Conservation (phyloP, 306 rosid species). For the Prunus kanzakura region DNA sequence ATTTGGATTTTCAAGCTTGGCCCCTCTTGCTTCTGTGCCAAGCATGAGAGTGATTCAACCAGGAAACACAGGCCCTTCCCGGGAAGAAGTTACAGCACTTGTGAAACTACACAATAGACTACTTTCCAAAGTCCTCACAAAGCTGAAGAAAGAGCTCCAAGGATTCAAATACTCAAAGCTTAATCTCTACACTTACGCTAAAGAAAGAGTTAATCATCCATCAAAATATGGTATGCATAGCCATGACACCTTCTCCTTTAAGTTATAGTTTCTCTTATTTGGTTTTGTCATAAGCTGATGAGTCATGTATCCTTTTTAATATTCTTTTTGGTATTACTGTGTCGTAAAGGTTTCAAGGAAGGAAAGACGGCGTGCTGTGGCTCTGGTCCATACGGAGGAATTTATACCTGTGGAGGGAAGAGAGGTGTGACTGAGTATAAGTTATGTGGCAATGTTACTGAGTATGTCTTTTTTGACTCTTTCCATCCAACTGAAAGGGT, state of each 20-base stretch:
- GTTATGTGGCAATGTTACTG: slow-evolving; percentile 36
- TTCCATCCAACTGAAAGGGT: slow-evolving; percentile 41
- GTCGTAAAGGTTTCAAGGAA: slow-evolving; percentile 31
- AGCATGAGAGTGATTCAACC: slow-evolving; percentile 12
- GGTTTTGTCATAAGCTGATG: neutral
- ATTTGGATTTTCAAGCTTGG: slow-evolving; percentile 25
- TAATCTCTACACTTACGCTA: slow-evolving; percentile 16
- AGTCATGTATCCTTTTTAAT: too few relatives aligned
- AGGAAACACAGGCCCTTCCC: slow-evolving; percentile 25
- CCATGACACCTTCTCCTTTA: neutral
- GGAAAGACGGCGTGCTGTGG: slow-evolving; percentile 39
- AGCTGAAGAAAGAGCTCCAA: slow-evolving; percentile 25
- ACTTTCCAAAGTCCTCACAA: slow-evolving; percentile 17
- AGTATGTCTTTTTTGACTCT: slow-evolving; percentile 45
- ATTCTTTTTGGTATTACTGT: neutral
- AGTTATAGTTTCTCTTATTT: neutral
- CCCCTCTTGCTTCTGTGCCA: slow-evolving; percentile 27
- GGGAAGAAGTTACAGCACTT: slow-evolving; percentile 21
- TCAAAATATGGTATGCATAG: slow-evolving; percentile 39
- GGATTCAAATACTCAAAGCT: slow-evolving; percentile 41
- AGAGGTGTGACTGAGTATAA: slow-evolving; percentile 34
- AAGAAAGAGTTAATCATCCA: slow-evolving; percentile 29
- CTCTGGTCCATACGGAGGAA: slow-evolving; percentile 29
- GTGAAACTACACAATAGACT: slow-evolving; percentile 40
- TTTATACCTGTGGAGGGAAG: slow-evolving; percentile 36